These are phyloP conservation scores for Podospora pseudopauciseta DNA, from an alignment of 495 filamentous ascomycete genomes.

Conservation along the genomic window DNA sequence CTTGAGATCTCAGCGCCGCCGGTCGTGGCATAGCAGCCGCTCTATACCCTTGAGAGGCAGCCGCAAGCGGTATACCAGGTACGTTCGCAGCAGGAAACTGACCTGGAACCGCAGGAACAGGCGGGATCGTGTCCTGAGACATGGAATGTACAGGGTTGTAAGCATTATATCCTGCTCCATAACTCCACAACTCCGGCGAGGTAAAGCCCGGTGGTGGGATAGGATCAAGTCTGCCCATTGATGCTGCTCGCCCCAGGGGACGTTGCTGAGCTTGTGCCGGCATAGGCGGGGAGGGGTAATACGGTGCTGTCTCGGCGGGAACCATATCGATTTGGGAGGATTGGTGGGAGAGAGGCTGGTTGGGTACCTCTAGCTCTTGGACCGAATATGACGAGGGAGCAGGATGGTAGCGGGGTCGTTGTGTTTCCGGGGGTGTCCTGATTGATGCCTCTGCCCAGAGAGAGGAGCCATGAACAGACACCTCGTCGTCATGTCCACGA, in stretches of 20 bases:
- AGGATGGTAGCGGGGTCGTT: neutral
- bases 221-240: neutral
- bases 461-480: neutral
- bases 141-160: neutral
- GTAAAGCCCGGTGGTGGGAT: neutral
- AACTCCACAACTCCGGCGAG: neutral
- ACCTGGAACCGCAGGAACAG: neutral
- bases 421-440: neutral
- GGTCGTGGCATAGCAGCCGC: neutral
- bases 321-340: neutral
- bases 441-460: neutral
- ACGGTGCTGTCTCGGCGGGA: neutral
- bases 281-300: neutral
- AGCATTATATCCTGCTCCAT: neutral
- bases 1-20: neutral
- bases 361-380: neutral
- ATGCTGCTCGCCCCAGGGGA: neutral
- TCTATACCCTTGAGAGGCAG: neutral
- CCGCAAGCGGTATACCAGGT: neutral
- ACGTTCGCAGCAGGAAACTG: neutral
- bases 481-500: neutral
- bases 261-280: neutral
- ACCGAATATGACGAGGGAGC: neutral
- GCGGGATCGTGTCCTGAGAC: neutral
- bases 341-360: neutral